A percentile compares a stretch with the other conserved stretches of the same genome.
phyloP scores from a whole-genome alignment of 2,329 filamentous ascomycete genomes.

The Ramularia endophylla region DNA sequence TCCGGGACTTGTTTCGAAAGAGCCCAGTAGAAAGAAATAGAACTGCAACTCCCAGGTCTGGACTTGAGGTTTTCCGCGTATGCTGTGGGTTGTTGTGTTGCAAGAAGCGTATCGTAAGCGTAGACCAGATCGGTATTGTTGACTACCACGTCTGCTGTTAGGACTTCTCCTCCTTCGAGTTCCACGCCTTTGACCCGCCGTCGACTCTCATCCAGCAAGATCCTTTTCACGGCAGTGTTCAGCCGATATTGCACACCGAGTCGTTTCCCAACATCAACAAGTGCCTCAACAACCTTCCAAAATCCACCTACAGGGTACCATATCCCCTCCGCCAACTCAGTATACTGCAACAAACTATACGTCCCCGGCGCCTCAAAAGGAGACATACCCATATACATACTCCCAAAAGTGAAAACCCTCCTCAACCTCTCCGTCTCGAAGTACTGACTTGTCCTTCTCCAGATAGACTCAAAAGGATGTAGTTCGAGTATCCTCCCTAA shows the following conservation, averaged over 20 bases:
- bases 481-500: constrained; percentile 53
- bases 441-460: constrained; percentile 58
- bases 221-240: constrained; percentile 50
- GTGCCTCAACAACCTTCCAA: constrained; percentile 54
- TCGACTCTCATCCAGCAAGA: constrained; percentile 50
- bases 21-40: constrained; percentile 73
- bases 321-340: constrained; percentile 68
- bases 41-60: constrained; percentile 60
- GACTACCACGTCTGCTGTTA: constrained; percentile 60
- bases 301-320: constrained; percentile 71
- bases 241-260: constrained; percentile 59
- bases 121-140: constrained; percentile 71
- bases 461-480: constrained; percentile 68
- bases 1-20: constrained; percentile 56
- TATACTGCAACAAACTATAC: constrained; percentile 68
- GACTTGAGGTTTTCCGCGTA: constrained; percentile 42
- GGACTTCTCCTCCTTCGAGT: constrained; percentile 51
- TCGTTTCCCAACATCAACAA: constrained; percentile 58
- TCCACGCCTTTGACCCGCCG: constrained; percentile 53
- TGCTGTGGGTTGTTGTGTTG: constrained; percentile 29
- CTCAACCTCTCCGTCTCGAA: constrained; percentile 65
- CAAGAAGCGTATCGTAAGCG: constrained; percentile 65
- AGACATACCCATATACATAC: constrained; percentile 80
- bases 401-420: constrained; percentile 69
- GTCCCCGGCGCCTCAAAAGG: constrained; percentile 71